Evolutionary conservation across 441 rosid species (phyloP), one percentile per base, ranked within the genome.

Genomic region (Melastoma candidum): DNA sequence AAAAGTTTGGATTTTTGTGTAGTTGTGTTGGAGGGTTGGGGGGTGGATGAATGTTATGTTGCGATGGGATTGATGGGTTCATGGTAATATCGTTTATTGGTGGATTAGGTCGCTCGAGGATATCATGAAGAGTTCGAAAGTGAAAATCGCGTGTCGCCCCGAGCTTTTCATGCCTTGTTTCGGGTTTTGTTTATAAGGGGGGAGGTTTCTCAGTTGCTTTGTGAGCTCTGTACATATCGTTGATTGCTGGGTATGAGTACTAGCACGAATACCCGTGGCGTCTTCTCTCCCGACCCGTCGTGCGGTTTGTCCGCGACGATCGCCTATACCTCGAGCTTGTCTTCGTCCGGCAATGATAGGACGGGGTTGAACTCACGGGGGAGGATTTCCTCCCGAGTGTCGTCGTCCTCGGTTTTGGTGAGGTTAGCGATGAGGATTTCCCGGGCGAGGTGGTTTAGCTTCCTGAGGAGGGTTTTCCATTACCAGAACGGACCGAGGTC

Each of bases 401-500:
- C 74, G 0, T 57, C 78, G 51, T 72, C 95, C 3, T 74, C 90
- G 2, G 68, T 77, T 53, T 68, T 78, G 64, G 55, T 86, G 39
- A 74, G 92, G 64, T 55, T 58, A 22, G 98, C 92, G 32, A 75
- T 82, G 86, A 86, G 81, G 71, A 65, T 88, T 10, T 93, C 94
- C 11, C 84, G 98, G 74, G 86, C 97, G 12, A 81, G 95, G 66
- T 88, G 97, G 97, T 93, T 88, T 61, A 71, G 69, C 45, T 88
- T 93, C 80, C 70, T 83, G 56, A 88, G 98, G 53, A 82, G 98
- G 66, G 96, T 88, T 8, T 93, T 88, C 62, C 98, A 93, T 12
- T 88, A 88, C 75, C 98, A 93, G 70, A 93, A 93, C 64, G 95
- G 97, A 11, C 82, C 92, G 29, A 79, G 92, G 48, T 84, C 98